Evolutionary conservation across 176 grass and related monocot genomes (phyloP).

Genomic region (Oryza nivara): DNA sequence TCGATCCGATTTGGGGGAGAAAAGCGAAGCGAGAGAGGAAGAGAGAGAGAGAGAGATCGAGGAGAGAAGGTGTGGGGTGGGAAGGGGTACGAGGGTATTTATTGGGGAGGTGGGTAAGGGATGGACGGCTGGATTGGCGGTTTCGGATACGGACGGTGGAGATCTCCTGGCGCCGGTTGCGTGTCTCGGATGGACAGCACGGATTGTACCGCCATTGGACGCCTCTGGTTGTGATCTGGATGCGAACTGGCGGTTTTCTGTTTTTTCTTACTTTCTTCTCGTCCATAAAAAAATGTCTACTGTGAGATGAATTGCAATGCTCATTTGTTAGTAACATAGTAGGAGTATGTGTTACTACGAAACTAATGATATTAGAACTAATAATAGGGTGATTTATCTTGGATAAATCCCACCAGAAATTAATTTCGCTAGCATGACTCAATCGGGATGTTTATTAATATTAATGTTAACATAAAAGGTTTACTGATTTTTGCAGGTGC

Average conservation of each 20-base stretch:
- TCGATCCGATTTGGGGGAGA: conserved; percentile 41
- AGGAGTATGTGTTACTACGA: too few species aligned
- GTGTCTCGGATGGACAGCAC: conserved; percentile 35
- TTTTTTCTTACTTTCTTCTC: neutral
- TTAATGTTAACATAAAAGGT: too few species aligned
- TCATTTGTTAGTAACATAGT: too few species aligned
- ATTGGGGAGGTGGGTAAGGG: conserved; percentile 2
- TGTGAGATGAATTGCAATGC: too few species aligned
- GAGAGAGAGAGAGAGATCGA: neutral
- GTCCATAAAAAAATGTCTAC: neutral
- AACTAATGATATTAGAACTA: too few species aligned
- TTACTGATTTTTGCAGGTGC: too few species aligned
- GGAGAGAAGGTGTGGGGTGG: conserved; percentile 31
- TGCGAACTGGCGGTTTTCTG: neutral
- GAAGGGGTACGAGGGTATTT: conserved; percentile 45
- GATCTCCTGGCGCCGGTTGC: conserved; percentile 40
- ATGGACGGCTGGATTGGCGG: conserved; percentile 33
- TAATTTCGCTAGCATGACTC: too few species aligned
- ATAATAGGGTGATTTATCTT: too few species aligned
- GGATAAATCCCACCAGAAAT: too few species aligned
- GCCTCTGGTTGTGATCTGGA: neutral
- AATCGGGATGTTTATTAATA: too few species aligned
- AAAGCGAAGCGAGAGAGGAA: neutral
- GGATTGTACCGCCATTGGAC: conserved; percentile 1
- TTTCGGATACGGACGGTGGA: neutral